Conservation (phyloP, 2,329 filamentous ascomycete species). For the Colletotrichum filicis region DNA sequence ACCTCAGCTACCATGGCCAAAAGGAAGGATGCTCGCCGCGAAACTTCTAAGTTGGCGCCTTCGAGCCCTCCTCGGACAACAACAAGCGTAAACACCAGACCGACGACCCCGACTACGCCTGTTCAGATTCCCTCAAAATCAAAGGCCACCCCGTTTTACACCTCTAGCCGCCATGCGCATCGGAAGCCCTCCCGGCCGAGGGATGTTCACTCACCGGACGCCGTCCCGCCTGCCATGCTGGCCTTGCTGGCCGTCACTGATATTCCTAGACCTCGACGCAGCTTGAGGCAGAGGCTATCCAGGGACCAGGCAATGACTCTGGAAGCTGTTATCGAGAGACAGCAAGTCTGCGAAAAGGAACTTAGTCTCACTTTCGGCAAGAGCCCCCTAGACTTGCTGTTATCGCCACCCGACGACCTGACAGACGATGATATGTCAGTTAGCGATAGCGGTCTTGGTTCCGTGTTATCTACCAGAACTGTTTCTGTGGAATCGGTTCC, state of each 20-base stretch:
- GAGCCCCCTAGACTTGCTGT: slow-evolving; percentile 67
- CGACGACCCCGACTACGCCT: slow-evolving; percentile 55
- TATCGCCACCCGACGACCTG: slow-evolving; percentile 69
- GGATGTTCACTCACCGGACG: slow-evolving; percentile 62
- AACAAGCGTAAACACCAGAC: slow-evolving; percentile 35
- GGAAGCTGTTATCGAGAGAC: slow-evolving; percentile 65
- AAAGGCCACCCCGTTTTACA: slow-evolving; percentile 50
- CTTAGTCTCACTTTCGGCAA: slow-evolving; percentile 64
- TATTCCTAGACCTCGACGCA: slow-evolving; percentile 63
- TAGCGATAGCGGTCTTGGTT: slow-evolving; percentile 65
- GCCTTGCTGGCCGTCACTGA: slow-evolving; percentile 71
- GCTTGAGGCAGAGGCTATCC: slow-evolving; percentile 41
- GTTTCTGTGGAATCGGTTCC: slow-evolving; percentile 71
- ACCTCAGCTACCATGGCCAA: slow-evolving; percentile 36
- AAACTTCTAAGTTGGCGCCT: slow-evolving; percentile 35
- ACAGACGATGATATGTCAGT: slow-evolving; percentile 56
- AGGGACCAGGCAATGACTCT: slow-evolving; percentile 56
- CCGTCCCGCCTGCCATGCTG: slow-evolving; percentile 68
- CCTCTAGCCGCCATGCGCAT: slow-evolving; percentile 51
- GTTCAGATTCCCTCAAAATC: slow-evolving; percentile 64
- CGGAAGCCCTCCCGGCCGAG: slow-evolving; percentile 48
- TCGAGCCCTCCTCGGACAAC: slow-evolving; percentile 36
- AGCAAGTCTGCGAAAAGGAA: slow-evolving; percentile 68
- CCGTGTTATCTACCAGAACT: slow-evolving; percentile 64
- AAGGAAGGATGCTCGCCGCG: slow-evolving; percentile 36